phyloP scores from a whole-genome alignment of 1,284 basidiomycete genomes.

The Trichosporon coremiiforme region DNA sequence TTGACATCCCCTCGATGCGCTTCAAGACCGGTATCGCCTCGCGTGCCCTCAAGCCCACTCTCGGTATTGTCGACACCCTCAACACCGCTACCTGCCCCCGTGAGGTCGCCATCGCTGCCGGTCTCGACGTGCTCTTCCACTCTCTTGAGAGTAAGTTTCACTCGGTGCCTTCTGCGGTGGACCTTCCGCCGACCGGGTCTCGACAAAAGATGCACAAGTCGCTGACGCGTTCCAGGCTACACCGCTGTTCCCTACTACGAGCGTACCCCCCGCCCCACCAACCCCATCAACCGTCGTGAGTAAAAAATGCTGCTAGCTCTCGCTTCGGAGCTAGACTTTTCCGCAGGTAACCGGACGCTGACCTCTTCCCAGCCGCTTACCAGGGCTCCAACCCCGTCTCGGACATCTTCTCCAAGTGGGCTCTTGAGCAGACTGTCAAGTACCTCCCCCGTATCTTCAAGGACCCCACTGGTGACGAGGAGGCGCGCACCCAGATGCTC shows the following conservation, averaged over 20 bases:
- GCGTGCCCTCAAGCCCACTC: constrained; percentile 82
- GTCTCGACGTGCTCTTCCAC: constrained; percentile 92
- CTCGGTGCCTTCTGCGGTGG: neutral
- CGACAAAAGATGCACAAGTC: neutral
- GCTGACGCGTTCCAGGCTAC: constrained; percentile 20
- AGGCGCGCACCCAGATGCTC: constrained; percentile 89
- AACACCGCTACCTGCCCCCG: constrained; percentile 84
- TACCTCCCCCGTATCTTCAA: constrained; percentile 85
- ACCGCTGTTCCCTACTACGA: constrained; percentile 68
- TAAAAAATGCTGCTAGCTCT: neutral
- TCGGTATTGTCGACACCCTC: constrained; percentile 82
- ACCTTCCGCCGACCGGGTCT: neutral
- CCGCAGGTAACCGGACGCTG: neutral
- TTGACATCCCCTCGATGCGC: constrained; percentile 76
- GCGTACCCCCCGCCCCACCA: constrained; percentile 81
- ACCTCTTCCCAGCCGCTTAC: constrained; percentile 63
- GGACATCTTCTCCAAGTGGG: constrained; percentile 96
- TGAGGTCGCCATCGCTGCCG: constrained; percentile 85
- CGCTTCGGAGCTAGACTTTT: neutral
- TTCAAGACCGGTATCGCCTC: constrained; percentile 98
- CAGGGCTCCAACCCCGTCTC: constrained; percentile 96
- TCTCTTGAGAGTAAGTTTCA: constrained; percentile 71
- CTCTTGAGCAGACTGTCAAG: constrained; percentile 84
- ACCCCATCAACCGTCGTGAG: constrained; percentile 72
- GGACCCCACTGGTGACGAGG: constrained; percentile 70